phyloP scores from a whole-genome alignment of 2,329 filamentous ascomycete species.

The Exophiala aquamarina region DNA sequence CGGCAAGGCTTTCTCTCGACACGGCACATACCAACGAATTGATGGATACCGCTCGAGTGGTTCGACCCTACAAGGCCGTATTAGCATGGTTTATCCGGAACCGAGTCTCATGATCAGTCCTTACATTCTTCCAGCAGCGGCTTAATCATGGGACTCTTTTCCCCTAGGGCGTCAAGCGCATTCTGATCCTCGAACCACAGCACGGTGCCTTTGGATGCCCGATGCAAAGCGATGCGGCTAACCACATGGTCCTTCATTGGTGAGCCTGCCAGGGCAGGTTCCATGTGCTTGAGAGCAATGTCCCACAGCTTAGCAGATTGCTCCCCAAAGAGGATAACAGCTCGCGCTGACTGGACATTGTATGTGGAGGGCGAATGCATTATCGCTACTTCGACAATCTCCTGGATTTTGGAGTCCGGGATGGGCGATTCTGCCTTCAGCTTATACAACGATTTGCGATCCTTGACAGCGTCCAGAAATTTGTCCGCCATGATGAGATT shows the following conservation, averaged over 20 bases:
- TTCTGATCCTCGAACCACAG: slow-evolving; percentile 83
- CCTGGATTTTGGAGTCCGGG: slow-evolving; percentile 22
- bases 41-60: slow-evolving; percentile 76
- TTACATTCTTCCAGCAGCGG: slow-evolving; percentile 70
- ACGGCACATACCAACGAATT: slow-evolving; percentile 42
- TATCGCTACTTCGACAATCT: slow-evolving; percentile 25
- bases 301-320: slow-evolving; percentile 91
- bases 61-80: slow-evolving; percentile 53
- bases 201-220: slow-evolving; percentile 71
- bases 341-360: slow-evolving; percentile 82
- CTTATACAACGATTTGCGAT: slow-evolving; percentile 23
- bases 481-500: slow-evolving; percentile 6
- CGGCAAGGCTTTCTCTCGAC: neutral
- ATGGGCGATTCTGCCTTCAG: slow-evolving; percentile 18
- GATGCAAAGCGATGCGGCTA: slow-evolving; percentile 15
- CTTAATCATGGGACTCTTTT: slow-evolving; percentile 62
- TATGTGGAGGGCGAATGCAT: slow-evolving; percentile 65
- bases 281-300: slow-evolving; percentile 46
- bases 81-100: neutral
- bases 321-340: slow-evolving; percentile 73
- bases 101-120: neutral
- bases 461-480: slow-evolving; percentile 20
- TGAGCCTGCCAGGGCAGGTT: slow-evolving; percentile 10
- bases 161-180: slow-evolving; percentile 61
- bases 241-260: slow-evolving; percentile 11